Percentiles rank a stretch among this genome's conserved stretches.
phyloP scores from a whole-genome alignment of 805 yeast genomes.

The Wickerhamiella azymoides region DNA sequence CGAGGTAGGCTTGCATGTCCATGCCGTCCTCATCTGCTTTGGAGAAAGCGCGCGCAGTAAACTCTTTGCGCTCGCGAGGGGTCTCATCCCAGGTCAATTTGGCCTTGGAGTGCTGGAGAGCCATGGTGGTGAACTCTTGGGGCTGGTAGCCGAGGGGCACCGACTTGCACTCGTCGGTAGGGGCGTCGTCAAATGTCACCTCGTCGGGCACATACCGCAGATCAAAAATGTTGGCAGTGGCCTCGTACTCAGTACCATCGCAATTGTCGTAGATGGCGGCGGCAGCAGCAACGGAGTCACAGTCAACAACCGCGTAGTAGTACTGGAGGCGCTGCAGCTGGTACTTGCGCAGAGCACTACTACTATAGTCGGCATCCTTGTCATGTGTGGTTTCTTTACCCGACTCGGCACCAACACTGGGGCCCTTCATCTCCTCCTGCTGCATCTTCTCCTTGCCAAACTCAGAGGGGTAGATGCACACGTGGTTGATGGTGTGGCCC shows the following conservation, averaged over 20 bases:
- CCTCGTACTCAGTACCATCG: conserved; percentile 91
- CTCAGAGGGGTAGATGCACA: conserved; percentile 73
- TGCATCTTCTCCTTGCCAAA: conserved; percentile 88
- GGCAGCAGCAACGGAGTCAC: conserved; percentile 64
- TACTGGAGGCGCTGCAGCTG: conserved; percentile 88
- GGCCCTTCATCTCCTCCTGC: conserved; percentile 81
- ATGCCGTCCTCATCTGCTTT: conserved; percentile 47
- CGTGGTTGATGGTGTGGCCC: conserved; percentile 53
- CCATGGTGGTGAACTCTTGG: conserved; percentile 70
- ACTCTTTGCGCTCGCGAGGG: conserved; percentile 69
- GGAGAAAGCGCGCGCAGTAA: conserved; percentile 69
- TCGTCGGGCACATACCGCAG: conserved; percentile 86
- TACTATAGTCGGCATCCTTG: conserved; percentile 75
- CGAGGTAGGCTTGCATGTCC: conserved; percentile 64
- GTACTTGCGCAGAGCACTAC: conserved; percentile 70
- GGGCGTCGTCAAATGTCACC: conserved; percentile 69
- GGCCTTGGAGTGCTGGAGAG: conserved; percentile 90
- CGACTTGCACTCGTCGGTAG: conserved; percentile 57
- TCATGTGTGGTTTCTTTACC: conserved; percentile 59
- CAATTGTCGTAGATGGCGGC: conserved; percentile 66
- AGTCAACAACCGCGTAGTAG: conserved; percentile 78
- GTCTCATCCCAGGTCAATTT: conserved; percentile 98
- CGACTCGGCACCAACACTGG: conserved; percentile 55
- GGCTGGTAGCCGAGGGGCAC: conserved; percentile 76
- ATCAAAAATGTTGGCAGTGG: conserved; percentile 90